Base-by-base conservation (phyloP, 768 basidiomycete species). In the Tricholoma terreum region DNA sequence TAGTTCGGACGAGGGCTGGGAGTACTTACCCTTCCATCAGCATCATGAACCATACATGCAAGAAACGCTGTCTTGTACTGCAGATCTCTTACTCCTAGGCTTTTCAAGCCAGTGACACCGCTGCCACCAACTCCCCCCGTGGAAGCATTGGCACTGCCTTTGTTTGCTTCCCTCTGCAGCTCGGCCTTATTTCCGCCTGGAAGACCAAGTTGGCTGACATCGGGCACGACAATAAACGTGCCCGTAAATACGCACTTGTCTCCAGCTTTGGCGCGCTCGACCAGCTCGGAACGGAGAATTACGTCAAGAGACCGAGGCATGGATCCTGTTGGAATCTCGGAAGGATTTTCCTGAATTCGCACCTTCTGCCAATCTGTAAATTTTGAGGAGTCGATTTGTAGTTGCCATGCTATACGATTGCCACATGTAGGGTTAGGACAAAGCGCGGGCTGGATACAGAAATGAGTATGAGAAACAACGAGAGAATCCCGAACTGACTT, bases 331-430 rank as follows among this genome's bases (percentile, higher is more conserved):
- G 97, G 97, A 56, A 99, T 98, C 74, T 98, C 97, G 24, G 95
- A 97, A 9, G 96, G 89, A 66, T 98, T 98, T 76, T 99, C 97
- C 68, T 99, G 97, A 45, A 99, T 98, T 43, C 97, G 87, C 49
- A 98, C 94, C 72, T 98, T 98, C 72, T 99, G 97, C 97, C 97
- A 98, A 69, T 99, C 97, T 0, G 93, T 92, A 69, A 99, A 99
- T 70, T 93, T 95, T 27, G 92, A 95, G 53, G 88, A 87, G 69
- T 98, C 96, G 57, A 98, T 93, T 68, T 95, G 92, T 40, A 99
- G 83, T 67, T 94, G 87, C 95, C 95, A 99, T 31, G 84, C 89
- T 15, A 76, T 73, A 30, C 94, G 84, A 71, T 98, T 98, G 30
- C 91, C 89, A 66, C 97, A 99, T 0, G 90, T 90, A 17, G 90